Conservation (phyloP, 2,329 filamentous ascomycete species). For the Amphichorda felina region DNA sequence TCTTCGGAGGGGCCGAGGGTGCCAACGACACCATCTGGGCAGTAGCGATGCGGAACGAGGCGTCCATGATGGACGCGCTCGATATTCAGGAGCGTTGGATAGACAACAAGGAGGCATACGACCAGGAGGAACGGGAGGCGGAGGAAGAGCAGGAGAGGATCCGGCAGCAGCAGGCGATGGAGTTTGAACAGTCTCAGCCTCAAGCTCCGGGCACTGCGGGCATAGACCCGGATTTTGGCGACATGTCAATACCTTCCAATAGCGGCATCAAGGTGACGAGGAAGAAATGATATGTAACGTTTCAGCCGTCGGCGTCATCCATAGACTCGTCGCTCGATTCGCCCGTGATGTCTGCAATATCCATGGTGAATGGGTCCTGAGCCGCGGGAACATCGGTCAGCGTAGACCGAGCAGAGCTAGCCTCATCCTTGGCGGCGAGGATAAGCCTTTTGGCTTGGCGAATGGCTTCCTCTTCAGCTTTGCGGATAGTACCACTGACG, state of each 20-base stretch:
- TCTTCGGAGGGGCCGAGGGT: slow-evolving; percentile 81
- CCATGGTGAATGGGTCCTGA: neutral
- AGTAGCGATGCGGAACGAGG: slow-evolving; percentile 74
- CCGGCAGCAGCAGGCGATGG: slow-evolving; percentile 23
- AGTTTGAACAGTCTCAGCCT: slow-evolving; percentile 15
- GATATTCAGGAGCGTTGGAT: slow-evolving; percentile 97
- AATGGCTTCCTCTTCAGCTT: slow-evolving; percentile 83
- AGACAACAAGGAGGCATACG: slow-evolving; percentile 78
- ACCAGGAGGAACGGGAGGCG: slow-evolving; percentile 63
- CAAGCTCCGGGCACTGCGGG: neutral
- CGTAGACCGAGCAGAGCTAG: neutral
- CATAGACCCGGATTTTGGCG: slow-evolving; percentile 26
- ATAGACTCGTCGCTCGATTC: slow-evolving; percentile 20
- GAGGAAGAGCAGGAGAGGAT: slow-evolving; percentile 62
- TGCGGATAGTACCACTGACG: slow-evolving; percentile 87
- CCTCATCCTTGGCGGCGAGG: slow-evolving; percentile 45
- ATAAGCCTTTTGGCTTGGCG: slow-evolving; percentile 63
- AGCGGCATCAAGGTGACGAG: slow-evolving; percentile 62
- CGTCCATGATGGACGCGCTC: slow-evolving; percentile 64
- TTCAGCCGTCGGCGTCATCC: slow-evolving; percentile 29
- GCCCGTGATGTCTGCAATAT: neutral
- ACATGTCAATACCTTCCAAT: slow-evolving; percentile 39
- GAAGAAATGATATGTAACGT: slow-evolving; percentile 39
- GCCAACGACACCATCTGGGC: slow-evolving; percentile 97
- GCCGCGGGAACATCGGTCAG: neutral